phyloP scores from a whole-genome alignment of 78 protist genomes.

The Emiliania huxleyi region DNA sequence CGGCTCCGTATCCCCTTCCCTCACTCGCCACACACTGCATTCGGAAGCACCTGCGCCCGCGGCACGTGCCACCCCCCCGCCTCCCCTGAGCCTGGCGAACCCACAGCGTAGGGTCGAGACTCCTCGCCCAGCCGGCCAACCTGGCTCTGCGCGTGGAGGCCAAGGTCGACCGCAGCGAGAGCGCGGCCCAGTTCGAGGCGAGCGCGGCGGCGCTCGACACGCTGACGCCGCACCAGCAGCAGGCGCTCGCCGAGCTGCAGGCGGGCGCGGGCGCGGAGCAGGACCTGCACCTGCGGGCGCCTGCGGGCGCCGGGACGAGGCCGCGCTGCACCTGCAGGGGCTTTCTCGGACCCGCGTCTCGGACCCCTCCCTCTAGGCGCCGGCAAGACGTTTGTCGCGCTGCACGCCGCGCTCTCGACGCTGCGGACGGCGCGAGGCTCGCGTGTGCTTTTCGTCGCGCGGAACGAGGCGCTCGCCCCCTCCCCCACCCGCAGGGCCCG shows the following conservation, averaged over 20 bases:
- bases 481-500: not conserved
- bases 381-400: conserved; percentile 19
- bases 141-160: not conserved
- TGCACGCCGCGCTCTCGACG: not conserved
- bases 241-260: not conserved
- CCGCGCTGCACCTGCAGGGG: no score
- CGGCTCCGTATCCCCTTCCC: no score
- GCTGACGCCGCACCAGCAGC: not conserved
- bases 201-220: not conserved
- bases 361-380: no score
- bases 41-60: no score
- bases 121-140: not conserved
- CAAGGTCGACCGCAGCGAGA: not conserved
- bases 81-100: no score
- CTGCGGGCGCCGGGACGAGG: conserved; percentile 8
- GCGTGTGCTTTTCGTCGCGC: conserved; percentile 8
- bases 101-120: not conserved
- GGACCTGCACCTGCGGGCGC: not conserved
- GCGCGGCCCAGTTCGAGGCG: not conserved
- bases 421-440: not conserved
- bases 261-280: not conserved
- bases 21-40: no score
- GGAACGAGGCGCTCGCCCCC: not conserved
- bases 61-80: no score
- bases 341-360: no score